Conservation (phyloP, 2,329 filamentous ascomycete genomes). For the Colletotrichum spinosum region DNA sequence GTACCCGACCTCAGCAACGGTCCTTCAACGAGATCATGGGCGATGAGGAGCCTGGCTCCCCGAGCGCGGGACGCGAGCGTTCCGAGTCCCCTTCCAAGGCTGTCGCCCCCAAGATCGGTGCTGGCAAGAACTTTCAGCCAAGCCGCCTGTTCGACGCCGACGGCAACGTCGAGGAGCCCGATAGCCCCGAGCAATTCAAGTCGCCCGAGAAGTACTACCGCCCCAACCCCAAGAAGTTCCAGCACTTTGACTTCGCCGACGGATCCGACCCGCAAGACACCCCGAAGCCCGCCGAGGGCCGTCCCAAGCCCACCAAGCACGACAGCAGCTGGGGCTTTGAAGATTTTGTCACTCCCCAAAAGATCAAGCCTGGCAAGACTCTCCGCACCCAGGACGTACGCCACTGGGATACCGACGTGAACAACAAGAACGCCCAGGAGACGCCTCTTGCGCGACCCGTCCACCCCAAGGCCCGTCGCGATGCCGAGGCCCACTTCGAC, state of each 20-base stretch:
- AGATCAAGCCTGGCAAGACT: conserved; percentile 70
- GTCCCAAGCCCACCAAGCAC: conserved; percentile 69
- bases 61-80: conserved; percentile 58
- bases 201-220: conserved; percentile 62
- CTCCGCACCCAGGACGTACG: conserved; percentile 76
- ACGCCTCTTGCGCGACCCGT: conserved; percentile 68
- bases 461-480: conserved; percentile 77
- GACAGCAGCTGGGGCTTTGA: conserved; percentile 87
- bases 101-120: conserved; percentile 65
- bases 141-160: conserved; percentile 72
- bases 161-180: conserved; percentile 55
- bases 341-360: conserved; percentile 87
- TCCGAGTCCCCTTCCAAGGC: too few species aligned
- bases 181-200: conserved; percentile 55
- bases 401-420: conserved; percentile 82
- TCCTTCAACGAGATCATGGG: conserved; percentile 78
- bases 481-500: conserved; percentile 86
- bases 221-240: conserved; percentile 82
- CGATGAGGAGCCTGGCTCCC: conserved; percentile 54
- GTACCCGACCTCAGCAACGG: conserved; percentile 72
- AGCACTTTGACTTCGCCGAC: conserved; percentile 86
- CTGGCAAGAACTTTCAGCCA: conserved; percentile 71
- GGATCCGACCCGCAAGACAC: conserved; percentile 65
- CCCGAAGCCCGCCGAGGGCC: conserved; percentile 57
- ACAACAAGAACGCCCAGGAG: conserved; percentile 60